Conservation (phyloP, 2,329 filamentous ascomycete genomes). For the Colletotrichum theobromicola region DNA sequence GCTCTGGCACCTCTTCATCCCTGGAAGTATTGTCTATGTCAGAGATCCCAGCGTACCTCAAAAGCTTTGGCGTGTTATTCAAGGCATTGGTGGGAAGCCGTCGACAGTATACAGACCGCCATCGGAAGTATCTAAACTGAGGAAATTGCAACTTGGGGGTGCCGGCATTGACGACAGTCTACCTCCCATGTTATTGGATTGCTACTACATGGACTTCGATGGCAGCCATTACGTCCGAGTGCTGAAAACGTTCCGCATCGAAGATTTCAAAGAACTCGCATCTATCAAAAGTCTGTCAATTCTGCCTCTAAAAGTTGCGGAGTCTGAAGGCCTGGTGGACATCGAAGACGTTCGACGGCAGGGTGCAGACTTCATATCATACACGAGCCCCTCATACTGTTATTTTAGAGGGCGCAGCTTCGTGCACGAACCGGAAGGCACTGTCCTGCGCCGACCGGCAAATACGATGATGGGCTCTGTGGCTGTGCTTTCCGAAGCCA, state of each 20-base stretch:
- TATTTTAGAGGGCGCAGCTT: background rate
- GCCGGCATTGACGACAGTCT: too few relatives aligned
- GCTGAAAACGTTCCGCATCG: background rate
- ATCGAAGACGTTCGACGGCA: accelerated
- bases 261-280: background rate
- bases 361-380: background rate
- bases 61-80: background rate
- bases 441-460: too few relatives aligned
- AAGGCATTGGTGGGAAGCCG: background rate
- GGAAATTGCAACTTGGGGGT: too few relatives aligned
- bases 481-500: background rate
- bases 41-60: background rate
- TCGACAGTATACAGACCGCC: too few relatives aligned
- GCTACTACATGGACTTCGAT: background rate
- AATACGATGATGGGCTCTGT: too few relatives aligned
- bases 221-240: background rate
- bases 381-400: background rate
- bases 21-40: background rate
- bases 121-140: too few relatives aligned
- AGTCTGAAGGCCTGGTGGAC: background rate
- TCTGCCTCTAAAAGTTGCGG: background rate
- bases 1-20: background rate
- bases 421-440: background rate
- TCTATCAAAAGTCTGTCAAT: background rate
- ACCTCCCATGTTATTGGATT: too few relatives aligned